Conservation (phyloP, 352 stramenopile genomes). For the Phytophthora lateralis region DNA sequence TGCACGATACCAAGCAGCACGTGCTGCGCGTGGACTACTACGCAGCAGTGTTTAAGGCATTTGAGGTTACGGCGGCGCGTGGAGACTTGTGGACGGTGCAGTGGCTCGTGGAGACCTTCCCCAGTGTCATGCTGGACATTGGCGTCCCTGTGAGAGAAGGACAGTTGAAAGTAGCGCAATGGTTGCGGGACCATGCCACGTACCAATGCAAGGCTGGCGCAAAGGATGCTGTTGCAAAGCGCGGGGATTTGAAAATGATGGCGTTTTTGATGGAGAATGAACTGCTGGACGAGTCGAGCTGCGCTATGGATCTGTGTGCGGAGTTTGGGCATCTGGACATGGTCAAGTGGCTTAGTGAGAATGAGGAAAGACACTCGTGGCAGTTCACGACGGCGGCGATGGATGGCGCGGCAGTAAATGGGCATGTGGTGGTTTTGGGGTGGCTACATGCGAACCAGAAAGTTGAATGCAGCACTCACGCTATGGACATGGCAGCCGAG, state of each 20-base stretch:
- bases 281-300: not conserved
- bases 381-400: not conserved
- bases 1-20: not conserved
- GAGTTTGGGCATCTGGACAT: slow-evolving; percentile 7
- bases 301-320: not conserved
- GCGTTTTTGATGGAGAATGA: not conserved
- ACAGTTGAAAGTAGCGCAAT: not conserved
- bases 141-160: not conserved
- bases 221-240: not conserved
- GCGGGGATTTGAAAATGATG: slow-evolving; percentile 1
- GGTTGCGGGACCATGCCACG: not conserved
- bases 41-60: slow-evolving; percentile 1
- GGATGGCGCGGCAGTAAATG: not conserved
- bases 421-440: not conserved
- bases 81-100: slow-evolving; percentile 1
- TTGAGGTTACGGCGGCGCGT: not conserved
- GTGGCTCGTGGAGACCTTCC: slow-evolving; percentile 1
- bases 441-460: not conserved
- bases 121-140: not conserved
- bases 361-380: not conserved
- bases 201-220: not conserved
- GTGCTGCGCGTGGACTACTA: not conserved
- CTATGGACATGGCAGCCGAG: slow-evolving; percentile 5
- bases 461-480: not conserved
- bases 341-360: slow-evolving; percentile 2